phyloP scores from a whole-genome alignment of 805 yeast species.

The Jamesozyma gamospora region DNA sequence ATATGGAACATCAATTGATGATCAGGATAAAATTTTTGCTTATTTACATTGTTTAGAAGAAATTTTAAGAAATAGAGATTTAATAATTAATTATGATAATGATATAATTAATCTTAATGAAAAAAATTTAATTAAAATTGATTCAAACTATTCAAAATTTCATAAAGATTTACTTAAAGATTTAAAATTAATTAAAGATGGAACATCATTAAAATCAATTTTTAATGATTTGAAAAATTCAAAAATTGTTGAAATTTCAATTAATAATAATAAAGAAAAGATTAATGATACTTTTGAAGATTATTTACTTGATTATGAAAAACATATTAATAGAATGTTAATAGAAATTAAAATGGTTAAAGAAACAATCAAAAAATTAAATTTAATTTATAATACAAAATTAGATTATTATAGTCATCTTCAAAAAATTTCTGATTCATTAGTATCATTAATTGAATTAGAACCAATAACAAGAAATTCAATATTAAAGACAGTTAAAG shows the following conservation, averaged over 20 bases:
- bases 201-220: constrained; percentile 22
- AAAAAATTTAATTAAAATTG: constrained; percentile 12
- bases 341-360: constrained; percentile 20
- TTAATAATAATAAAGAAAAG: constrained; percentile 2
- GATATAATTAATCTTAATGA: constrained; percentile 12
- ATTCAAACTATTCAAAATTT: constrained; percentile 22
- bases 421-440: constrained; percentile 79
- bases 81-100: constrained; percentile 18
- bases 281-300: constrained; percentile 21
- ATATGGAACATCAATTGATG: constrained; percentile 61
- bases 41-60: constrained; percentile 46
- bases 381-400: constrained; percentile 67
- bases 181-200: constrained; percentile 14
- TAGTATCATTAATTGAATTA: constrained; percentile 38
- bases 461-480: constrained; percentile 11
- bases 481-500: constrained; percentile 16
- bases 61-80: constrained; percentile 36
- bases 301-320: constrained; percentile 18
- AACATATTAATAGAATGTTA: constrained; percentile 11
- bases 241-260: constrained; percentile 13
- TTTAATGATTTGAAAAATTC: constrained; percentile 29
- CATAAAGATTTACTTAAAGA: constrained; percentile 24
- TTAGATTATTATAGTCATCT: constrained; percentile 75
- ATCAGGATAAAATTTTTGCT: constrained; percentile 61
- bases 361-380: constrained; percentile 42